phyloP scores from a whole-genome alignment of 257 asterid species.

The Cinchona pubescens region DNA sequence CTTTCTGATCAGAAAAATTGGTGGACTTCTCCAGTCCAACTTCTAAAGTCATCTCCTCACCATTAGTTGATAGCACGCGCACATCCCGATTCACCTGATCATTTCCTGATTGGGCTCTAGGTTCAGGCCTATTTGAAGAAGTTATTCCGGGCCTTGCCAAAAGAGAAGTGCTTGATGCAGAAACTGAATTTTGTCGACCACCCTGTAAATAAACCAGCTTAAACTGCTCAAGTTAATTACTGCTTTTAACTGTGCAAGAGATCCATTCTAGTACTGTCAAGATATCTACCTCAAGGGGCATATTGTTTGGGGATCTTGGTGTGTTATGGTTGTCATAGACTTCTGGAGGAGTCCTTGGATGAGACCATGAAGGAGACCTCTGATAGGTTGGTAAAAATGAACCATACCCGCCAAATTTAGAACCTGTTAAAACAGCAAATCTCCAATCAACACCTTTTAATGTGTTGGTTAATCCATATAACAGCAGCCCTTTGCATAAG shows the following conservation, averaged over 20 bases:
- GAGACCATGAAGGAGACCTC: conserved; percentile 77
- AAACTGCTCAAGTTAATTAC: conserved; percentile 32
- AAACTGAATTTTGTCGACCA: conserved; percentile 48
- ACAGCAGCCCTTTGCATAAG: conserved; percentile 11
- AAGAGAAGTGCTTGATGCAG: conserved; percentile 53
- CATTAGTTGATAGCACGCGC: conserved; percentile 35
- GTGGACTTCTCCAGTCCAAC: conserved; percentile 40
- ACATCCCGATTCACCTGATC: conserved; percentile 23
- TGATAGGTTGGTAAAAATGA: conserved; percentile 88
- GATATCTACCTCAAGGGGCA: conserved; percentile 57
- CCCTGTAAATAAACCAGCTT: conserved; percentile 51
- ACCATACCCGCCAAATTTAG: conserved; percentile 96
- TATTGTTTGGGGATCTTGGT: conserved; percentile 55
- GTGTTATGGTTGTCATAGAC: conserved; percentile 36
- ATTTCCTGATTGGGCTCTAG: conserved; percentile 15
- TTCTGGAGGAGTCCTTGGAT: conserved; percentile 56
- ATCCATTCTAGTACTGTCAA: conserved; percentile 12
- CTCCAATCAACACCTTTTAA: conserved; percentile 34
- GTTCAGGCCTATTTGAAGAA: conserved; percentile 24
- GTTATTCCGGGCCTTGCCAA: conserved; percentile 46
- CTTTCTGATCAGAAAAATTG: conserved; percentile 55
- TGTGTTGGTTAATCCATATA: conserved; percentile 19
- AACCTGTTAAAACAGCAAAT: conserved; percentile 57
- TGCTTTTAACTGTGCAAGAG: conserved; percentile 13
- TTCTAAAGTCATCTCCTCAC: conserved; percentile 46